Conservation (phyloP, 2,329 filamentous ascomycete species). For the Scortechinia acanthostroma region DNA sequence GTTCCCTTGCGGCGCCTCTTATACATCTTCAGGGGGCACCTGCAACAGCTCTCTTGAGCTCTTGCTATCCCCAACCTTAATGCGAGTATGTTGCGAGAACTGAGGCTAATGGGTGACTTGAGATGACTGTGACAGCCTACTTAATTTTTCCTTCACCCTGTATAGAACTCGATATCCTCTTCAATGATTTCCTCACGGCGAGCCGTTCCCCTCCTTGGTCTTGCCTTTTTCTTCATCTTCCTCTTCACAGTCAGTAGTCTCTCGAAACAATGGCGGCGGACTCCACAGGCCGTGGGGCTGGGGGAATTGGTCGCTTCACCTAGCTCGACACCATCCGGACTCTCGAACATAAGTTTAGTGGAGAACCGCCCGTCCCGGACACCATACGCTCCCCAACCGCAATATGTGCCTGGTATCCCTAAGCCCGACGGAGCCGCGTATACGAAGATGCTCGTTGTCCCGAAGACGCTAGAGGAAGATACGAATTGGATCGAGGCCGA, state of each 20-base stretch:
- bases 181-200: neutral
- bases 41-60: too few relatives aligned
- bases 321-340: neutral
- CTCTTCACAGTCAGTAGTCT: neutral
- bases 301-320: neutral
- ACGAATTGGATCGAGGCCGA: neutral
- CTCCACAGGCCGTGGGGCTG: neutral
- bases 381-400: neutral
- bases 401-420: neutral
- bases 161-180: neutral
- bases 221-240: conserved; percentile 1
- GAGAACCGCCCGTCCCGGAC: neutral
- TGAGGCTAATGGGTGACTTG: too few relatives aligned
- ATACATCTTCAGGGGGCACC: too few relatives aligned
- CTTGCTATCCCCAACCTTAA: too few relatives aligned
- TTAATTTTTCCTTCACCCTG: too few relatives aligned
- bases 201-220: neutral
- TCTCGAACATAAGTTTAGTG: too few relatives aligned
- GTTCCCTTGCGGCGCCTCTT: too few relatives aligned
- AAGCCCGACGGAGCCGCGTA: neutral
- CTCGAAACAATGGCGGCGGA: neutral
- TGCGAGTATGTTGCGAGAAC: too few relatives aligned
- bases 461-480: neutral
- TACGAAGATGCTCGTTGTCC: conserved; percentile 2
- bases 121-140: too few relatives aligned